These are phyloP conservation scores for Leccinum olivaceopallidum DNA, from an alignment of 768 basidiomycete genomes.

Conservation along the genomic window DNA sequence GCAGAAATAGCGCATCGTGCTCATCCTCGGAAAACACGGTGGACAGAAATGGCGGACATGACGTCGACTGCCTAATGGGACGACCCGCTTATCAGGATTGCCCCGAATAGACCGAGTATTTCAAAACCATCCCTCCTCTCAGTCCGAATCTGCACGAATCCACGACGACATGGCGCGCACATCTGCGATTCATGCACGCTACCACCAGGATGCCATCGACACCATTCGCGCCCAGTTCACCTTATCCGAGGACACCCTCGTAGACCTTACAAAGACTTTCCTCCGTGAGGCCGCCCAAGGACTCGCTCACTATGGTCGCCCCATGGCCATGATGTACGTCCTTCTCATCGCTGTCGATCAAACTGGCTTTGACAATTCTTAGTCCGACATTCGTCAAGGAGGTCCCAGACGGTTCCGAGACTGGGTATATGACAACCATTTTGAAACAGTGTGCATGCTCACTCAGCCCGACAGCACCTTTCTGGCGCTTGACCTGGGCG, in stretches of 20 bases:
- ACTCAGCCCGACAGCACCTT: constrained; percentile 65
- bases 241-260: constrained; percentile 58
- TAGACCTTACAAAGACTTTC: constrained; percentile 75
- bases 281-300: constrained; percentile 78
- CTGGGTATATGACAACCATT: constrained; percentile 58
- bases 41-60: background rate
- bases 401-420: constrained; percentile 92
- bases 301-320: constrained; percentile 66
- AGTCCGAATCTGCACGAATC: background rate
- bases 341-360: background rate
- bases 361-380: background rate
- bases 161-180: constrained; percentile 36
- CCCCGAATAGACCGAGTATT: background rate
- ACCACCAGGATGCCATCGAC: constrained; percentile 53
- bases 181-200: constrained; percentile 42
- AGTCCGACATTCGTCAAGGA: constrained; percentile 96
- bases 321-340: constrained; percentile 91
- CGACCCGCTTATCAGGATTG: background rate
- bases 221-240: constrained; percentile 74
- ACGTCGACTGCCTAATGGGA: constrained; percentile 13
- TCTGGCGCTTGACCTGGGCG: constrained; percentile 94
- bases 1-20: background rate
- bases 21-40: background rate
- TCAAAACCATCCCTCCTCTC: background rate
- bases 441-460: constrained; percentile 2